Conservation (phyloP, 2,329 filamentous ascomycete genomes). For the Cercospora janseana region DNA sequence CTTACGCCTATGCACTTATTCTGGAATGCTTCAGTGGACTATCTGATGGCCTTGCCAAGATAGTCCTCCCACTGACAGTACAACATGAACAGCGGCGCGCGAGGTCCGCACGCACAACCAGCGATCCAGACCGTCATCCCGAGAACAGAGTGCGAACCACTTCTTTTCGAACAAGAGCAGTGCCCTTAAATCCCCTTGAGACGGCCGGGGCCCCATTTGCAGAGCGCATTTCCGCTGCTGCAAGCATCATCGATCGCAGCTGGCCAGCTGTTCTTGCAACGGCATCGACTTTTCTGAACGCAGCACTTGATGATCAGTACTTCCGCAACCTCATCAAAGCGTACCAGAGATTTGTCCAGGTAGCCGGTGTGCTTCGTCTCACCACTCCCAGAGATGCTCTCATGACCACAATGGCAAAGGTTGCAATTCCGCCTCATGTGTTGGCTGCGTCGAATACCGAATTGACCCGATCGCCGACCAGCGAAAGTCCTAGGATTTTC, state of each 20-base stretch:
- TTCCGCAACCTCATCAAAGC: constrained; percentile 89
- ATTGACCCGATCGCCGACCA: constrained; percentile 34
- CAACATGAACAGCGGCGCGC: constrained; percentile 62
- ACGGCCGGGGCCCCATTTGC: constrained; percentile 71
- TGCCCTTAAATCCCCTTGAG: constrained; percentile 79
- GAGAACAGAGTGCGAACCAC: constrained; percentile 51
- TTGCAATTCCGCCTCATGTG: constrained; percentile 80
- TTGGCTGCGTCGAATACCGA: constrained; percentile 42
- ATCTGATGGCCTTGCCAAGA: constrained; percentile 89
- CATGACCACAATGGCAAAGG: constrained; percentile 87
- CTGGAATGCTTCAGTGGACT: constrained; percentile 85
- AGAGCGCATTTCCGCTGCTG: constrained; percentile 70
- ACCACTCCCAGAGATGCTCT: constrained; percentile 89
- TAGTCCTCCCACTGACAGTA: constrained; percentile 86
- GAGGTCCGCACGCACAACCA: constrained; percentile 23
- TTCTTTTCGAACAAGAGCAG: constrained; percentile 70
- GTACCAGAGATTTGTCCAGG: constrained; percentile 93
- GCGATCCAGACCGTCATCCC: constrained; percentile 28
- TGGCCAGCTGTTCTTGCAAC: constrained; percentile 95
- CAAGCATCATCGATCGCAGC: constrained; percentile 80
- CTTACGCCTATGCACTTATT: constrained; percentile 87
- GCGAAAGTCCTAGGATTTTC: constrained; percentile 60
- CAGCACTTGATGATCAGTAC: constrained; percentile 86
- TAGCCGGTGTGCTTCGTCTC: constrained; percentile 82
- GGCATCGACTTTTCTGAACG: constrained; percentile 92